phyloP scores from a whole-genome alignment of 495 filamentous ascomycete species.

The Paragyromitra xinjiangensis region DNA sequence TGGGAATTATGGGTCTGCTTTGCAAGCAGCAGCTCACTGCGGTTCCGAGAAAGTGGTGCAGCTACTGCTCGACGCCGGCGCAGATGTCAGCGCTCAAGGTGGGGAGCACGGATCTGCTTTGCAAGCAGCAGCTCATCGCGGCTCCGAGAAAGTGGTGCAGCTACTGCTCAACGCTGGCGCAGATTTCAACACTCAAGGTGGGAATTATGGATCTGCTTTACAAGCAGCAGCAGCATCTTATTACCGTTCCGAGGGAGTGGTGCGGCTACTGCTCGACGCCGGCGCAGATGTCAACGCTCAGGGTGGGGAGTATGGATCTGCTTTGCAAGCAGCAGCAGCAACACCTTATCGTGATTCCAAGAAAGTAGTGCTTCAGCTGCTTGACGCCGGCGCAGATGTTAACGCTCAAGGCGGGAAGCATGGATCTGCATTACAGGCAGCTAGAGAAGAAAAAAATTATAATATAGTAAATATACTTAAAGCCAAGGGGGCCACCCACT shows the following conservation, averaged over 20 bases:
- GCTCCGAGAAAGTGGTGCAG: not conserved
- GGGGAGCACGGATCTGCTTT: too few species aligned
- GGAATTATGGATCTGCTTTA: not conserved
- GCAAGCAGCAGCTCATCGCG: too few species aligned
- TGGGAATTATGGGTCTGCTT: not conserved
- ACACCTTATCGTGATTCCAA: too few species aligned
- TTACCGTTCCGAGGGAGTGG: accelerated
- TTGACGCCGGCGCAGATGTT: too few species aligned
- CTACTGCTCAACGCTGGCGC: not conserved
- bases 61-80: not conserved
- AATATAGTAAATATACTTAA: not conserved
- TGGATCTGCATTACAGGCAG: too few species aligned
- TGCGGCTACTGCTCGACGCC: not conserved
- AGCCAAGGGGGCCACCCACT: not conserved
- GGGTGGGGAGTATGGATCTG: too few species aligned
- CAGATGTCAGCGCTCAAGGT: too few species aligned
- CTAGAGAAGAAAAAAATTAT: not conserved
- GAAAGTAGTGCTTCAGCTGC: too few species aligned
- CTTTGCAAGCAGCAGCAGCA: too few species aligned
- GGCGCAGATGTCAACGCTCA: too few species aligned
- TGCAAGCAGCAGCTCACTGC: not conserved
- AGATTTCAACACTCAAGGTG: not conserved
- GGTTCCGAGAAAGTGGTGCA: not conserved
- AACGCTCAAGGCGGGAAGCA: too few species aligned
- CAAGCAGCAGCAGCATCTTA: conserved; percentile 1